Base-by-base conservation (phyloP, 2,329 filamentous ascomycete genomes). In the Pseudogymnoascus sp. region DNA sequence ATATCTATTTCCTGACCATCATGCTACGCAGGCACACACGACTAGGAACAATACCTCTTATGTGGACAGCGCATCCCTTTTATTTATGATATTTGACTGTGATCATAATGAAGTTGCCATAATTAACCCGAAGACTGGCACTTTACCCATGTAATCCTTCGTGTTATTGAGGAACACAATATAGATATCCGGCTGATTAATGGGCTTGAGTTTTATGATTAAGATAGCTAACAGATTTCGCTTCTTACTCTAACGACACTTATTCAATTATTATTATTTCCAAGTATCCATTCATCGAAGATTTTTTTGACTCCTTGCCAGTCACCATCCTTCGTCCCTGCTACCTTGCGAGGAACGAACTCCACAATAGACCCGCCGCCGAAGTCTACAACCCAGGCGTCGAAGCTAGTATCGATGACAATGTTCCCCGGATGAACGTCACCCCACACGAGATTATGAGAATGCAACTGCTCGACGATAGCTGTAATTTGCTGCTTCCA, bases 381-480 rank as follows among this genome's bases (percentile, higher is more conserved):
- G 19, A 71, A 69, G 61, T 71, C 65, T 8, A 68, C 42, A 50
- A 68, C 40, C 67, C 63, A 68, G 10, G 65, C 66, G 50, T 68
- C 61, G 21, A 44, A 53, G 16, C 63, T 62, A 11, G 42, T 65
- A 63, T 69, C 66, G 33, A 69, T 66, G 40, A 69, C 53, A 37
- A 68, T 63, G 31, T 68, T 69, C 16, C 62, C 67, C 31, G 68
- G 62, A 59, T 68, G 63, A 29, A 64, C 67, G 50, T 70, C 68
- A 24, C 67, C 66, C 67, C 68, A 69, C 16, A 66, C 56, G 59
- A 69, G 53, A 56, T 62, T 64, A 50, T 59, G 37, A 14, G 56
- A 40, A 61, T 69, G 67, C 63, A 68, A 62, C 44, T 63, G 24
- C 50, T 61, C 59, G 6, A 68, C 59, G n/a, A 59, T 65, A 37